A percentile compares a stretch with the other conserved stretches of the same genome.
Conservation (phyloP, 495 filamentous ascomycete genomes). For the Cairneyella variabilis region DNA sequence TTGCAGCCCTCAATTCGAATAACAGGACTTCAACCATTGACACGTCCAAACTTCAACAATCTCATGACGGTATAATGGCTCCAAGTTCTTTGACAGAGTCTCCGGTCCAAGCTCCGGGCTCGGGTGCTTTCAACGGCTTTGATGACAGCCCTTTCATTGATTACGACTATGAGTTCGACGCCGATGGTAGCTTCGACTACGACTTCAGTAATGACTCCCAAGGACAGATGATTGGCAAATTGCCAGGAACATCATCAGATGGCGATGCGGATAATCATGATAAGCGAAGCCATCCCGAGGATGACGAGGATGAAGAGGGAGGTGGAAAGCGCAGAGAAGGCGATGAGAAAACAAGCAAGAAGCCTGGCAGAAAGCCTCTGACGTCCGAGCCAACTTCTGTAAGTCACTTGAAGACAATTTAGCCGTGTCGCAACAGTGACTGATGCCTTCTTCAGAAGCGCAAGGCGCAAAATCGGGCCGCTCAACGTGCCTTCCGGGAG, state of each 20-base stretch:
- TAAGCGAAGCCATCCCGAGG: slow-evolving; percentile 75
- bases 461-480: slow-evolving; percentile 96
- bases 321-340: slow-evolving; percentile 78
- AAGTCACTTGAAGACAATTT: slow-evolving; percentile 36
- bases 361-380: slow-evolving; percentile 92
- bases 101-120: slow-evolving; percentile 40
- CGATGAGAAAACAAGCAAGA: slow-evolving; percentile 76
- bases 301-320: slow-evolving; percentile 63
- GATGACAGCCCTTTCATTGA: slow-evolving; percentile 82
- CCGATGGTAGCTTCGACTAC: slow-evolving; percentile 57
- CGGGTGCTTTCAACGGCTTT: slow-evolving; percentile 43
- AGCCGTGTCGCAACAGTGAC: slow-evolving; percentile 10
- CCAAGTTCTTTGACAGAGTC: slow-evolving; percentile 51
- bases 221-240: slow-evolving; percentile 69
- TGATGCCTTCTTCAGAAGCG: slow-evolving; percentile 69
- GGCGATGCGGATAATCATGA: slow-evolving; percentile 68
- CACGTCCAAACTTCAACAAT: slow-evolving; percentile 6
- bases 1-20: slow-evolving; percentile 85
- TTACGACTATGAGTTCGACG: slow-evolving; percentile 67
- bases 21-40: slow-evolving; percentile 24
- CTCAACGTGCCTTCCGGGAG: slow-evolving; percentile 94
- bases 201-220: slow-evolving; percentile 55
- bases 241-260: slow-evolving; percentile 54
- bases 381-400: slow-evolving; percentile 95
- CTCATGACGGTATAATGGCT: slow-evolving; percentile 33